Evolutionary conservation across 1,284 basidiomycete genomes (phyloP), one percentile per base, ranked within the genome.

Genomic region (Agaricales sp.): DNA sequence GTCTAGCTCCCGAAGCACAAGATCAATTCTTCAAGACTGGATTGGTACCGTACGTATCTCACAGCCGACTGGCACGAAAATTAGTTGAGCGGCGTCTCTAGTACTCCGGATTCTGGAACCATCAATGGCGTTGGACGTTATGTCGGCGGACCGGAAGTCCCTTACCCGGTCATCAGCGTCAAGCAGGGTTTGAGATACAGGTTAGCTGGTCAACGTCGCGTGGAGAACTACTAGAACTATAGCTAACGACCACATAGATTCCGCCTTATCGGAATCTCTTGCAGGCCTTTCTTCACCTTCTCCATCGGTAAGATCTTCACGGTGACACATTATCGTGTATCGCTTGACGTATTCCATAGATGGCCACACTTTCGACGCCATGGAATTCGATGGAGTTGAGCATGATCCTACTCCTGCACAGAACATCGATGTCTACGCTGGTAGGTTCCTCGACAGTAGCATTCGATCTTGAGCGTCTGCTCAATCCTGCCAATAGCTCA

Each of bases 221-320:
- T n/a, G n/a, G n/a, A n/a, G n/a, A n/a, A 13, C 14, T 37, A 35
- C 11, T 43, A 43, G 20, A 8, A 21, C 41, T 8, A 16, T 43
- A 16, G 37, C 16, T 37, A 12, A 20, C n/a, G 20, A 12, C 20
- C 16, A 8, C 25, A 48, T 22, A 56, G 62, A 24, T 60, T 70
- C 49, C 66, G 82, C 14, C 54, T 85, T 50, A 68, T 84, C 62
- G 75, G 77, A 57, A 70, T 74, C 59, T 63, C 73, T 23, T 69
- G 68, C 52, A 58, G 63, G 20, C 64, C 66, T 2, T 63, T 64
- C 54, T 67, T 63, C 54, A 63, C 58, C 0, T 68, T 74, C 56
- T 69, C 70, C 8, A 35, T n/a, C n/a, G 30, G 30, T 35, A 35
- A n/a, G n/a, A 35, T 8, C 8, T n/a, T 35, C 30, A 11, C 11